A percentile compares a stretch with the other conserved stretches of the same genome.
phyloP scores from a whole-genome alignment of 2,329 filamentous ascomycete genomes.

The Cordyceps cateniannulata region DNA sequence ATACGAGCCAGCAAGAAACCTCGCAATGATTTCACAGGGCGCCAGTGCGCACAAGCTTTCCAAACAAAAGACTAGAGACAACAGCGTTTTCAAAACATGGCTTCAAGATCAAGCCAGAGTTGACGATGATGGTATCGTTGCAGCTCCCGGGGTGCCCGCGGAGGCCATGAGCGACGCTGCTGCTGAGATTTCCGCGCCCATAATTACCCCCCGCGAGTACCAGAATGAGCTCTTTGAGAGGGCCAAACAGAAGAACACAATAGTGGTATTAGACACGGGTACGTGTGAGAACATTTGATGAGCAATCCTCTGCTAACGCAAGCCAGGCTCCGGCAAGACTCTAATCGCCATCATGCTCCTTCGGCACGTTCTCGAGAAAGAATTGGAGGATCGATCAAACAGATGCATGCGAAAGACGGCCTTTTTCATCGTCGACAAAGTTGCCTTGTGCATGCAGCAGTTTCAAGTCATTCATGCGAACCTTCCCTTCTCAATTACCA shows the following conservation, averaged over 20 bases:
- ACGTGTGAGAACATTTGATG: not conserved
- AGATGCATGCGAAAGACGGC: conserved; percentile 60
- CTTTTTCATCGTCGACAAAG: conserved; percentile 88
- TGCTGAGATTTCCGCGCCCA: not conserved
- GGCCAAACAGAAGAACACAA: conserved; percentile 78
- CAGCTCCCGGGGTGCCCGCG: not conserved
- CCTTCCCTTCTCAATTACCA: conserved; percentile 66
- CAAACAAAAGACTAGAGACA: not conserved
- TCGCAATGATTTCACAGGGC: not conserved
- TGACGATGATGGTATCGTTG: not conserved
- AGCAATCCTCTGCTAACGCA: conserved; percentile 9
- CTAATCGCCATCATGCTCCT: conserved; percentile 88
- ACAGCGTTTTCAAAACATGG: not conserved
- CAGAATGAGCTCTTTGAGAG: conserved; percentile 86
- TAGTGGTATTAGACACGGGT: conserved; percentile 92
- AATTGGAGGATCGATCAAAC: conserved; percentile 61
- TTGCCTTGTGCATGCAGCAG: conserved; percentile 87
- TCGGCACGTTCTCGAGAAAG: conserved; percentile 66
- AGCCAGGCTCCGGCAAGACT: conserved; percentile 79
- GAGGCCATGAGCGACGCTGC: not conserved
- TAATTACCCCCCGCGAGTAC: conserved; percentile 73
- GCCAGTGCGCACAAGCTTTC: not conserved
- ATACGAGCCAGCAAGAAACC: not conserved
- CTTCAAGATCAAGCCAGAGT: not conserved
- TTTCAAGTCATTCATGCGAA: conserved; percentile 75